Evolutionary conservation across 140 eudicot genomes (phyloP).

Genomic region (Senecio squalidus): DNA sequence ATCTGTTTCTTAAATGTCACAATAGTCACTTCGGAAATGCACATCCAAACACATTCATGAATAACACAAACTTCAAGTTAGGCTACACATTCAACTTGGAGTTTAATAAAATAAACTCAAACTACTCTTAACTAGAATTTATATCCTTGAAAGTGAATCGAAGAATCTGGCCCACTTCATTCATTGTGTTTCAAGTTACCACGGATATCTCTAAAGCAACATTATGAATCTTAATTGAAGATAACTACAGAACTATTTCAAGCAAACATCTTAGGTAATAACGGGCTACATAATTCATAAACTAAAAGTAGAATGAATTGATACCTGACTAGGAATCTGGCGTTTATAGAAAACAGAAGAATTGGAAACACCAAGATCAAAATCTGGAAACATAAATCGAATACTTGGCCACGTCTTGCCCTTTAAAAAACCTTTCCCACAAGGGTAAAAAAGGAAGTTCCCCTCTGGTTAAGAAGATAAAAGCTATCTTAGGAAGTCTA

Average conservation of each 20-base stretch:
- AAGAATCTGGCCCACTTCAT: background rate
- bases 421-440: slow-evolving; percentile 87
- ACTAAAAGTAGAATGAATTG: background rate
- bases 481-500: slow-evolving; percentile 83
- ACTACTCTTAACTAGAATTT: background rate
- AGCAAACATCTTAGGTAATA: background rate
- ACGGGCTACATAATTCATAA: background rate
- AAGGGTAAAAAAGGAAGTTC: slow-evolving; percentile 70
- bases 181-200: background rate
- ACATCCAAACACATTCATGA: background rate
- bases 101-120: background rate
- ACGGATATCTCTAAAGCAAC: background rate
- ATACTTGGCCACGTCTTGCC: slow-evolving; percentile 44
- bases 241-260: background rate
- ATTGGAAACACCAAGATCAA: slow-evolving; percentile 43
- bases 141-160: background rate
- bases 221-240: background rate
- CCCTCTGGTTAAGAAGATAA: slow-evolving; percentile 78
- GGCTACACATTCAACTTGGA: too few relatives aligned
- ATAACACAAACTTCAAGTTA: background rate
- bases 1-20: background rate
- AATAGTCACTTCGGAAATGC: background rate
- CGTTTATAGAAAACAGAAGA: slow-evolving; percentile 63
- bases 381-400: slow-evolving; percentile 69
- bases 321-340: slow-evolving; percentile 88